Base-by-base conservation (phyloP, 768 basidiomycete genomes). In the Suillus bovinus region DNA sequence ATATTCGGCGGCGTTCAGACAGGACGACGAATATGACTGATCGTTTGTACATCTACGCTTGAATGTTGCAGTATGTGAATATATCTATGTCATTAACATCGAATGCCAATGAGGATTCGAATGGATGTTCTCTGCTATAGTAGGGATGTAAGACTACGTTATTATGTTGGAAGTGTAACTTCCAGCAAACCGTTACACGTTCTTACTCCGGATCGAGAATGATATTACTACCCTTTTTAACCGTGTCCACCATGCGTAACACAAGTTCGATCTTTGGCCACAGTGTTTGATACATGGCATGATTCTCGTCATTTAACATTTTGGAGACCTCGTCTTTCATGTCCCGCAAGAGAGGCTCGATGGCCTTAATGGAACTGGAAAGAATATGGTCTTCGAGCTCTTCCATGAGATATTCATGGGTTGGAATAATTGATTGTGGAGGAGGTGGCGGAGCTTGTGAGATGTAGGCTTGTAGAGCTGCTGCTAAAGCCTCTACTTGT, bases 1-100 rank as follows among this genome's bases (percentile, higher is more conserved):
- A 7, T 97, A 97, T 70, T 84, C 91, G 13, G 88, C 91, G 33
- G 89, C 87, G 27, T 94, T 95, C 75, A 89, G 77, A 65, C 86
- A 91, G 72, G 91, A 91, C 53, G 82, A 87, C 36, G 93, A 94
- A 62, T 93, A 85, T 66, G 91, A 91, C 67, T 91, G 57, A 70
- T 20, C 14, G 52, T 44, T 29, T 36, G 24, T 46, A 49, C 29
- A 29, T 47, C 44, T 55, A 61, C 50, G 54, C 42, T 42, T 11
- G 31, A 50, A 33, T 58, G 39, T 60, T 64, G 61, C 69, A 66
- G 54, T 64, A 61, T 22, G 65, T 62, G 65, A 58, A 65, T 66
- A 60, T 63, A 59, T 56, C 55, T 63, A 63, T 63, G 29, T 56
- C 54, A 38, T 56, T 56, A 38, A 20, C 55, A 38, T 56, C 20